Conservation (phyloP, 2,329 filamentous ascomycete species). For the Fusarium sp. region DNA sequence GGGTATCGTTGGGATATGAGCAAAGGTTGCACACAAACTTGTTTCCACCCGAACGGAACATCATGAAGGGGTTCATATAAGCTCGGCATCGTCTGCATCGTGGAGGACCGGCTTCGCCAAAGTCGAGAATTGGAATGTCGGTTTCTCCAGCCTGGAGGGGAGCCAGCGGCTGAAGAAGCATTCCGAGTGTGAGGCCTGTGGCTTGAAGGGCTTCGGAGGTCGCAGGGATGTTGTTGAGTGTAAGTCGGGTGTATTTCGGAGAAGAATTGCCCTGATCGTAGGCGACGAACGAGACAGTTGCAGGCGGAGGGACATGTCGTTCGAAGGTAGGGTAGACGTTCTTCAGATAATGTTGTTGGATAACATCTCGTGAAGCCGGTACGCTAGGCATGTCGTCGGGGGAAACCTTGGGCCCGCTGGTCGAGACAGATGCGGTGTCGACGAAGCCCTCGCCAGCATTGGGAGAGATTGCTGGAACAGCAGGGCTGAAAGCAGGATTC, state of each 20-base stretch:
- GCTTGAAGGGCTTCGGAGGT: constrained; percentile 82
- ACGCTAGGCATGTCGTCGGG: constrained; percentile 94
- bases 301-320: constrained; percentile 89
- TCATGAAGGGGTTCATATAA: constrained; percentile 99
- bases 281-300: constrained; percentile 89
- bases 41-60: constrained; percentile 92
- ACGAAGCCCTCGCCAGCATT: constrained; percentile 46
- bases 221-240: constrained; percentile 91
- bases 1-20: constrained; percentile 94
- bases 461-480: constrained; percentile 37
- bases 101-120: constrained; percentile 90
- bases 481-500: constrained; percentile 55
- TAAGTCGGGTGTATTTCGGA: constrained; percentile 91
- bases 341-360: constrained; percentile 85
- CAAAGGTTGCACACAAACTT: constrained; percentile 99
- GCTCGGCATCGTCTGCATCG: constrained; percentile 92
- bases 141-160: constrained; percentile 85
- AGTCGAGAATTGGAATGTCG: constrained; percentile 91
- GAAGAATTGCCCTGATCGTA: constrained; percentile 97
- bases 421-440: constrained; percentile 48
- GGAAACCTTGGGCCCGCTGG: constrained; percentile 72
- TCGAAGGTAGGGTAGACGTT: constrained; percentile 97
- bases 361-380: constrained; percentile 82
- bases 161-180: constrained; percentile 90
- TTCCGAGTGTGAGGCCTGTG: constrained; percentile 86